Base-by-base conservation (phyloP, 805 yeast genomes). In the Saturnispora serradocipensis region DNA sequence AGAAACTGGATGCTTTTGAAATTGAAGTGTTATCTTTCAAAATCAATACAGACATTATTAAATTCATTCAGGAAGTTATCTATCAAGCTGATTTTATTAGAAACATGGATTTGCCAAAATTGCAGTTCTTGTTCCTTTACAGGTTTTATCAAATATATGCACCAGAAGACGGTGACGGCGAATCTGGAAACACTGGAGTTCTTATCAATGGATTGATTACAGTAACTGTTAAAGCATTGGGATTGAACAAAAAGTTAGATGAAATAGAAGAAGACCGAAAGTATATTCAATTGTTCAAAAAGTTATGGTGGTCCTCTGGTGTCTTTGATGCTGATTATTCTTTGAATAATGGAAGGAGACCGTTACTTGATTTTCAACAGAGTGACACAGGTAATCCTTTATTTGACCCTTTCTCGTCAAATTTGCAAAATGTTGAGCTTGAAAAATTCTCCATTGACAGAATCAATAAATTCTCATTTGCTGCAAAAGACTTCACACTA, bases 111-210 rank as follows among this genome's bases (percentile, higher is more conserved):
- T 51, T 78, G 34, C 70, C 71, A 11, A 62, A 74, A 7, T 55
- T 77, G 32, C 82, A 77, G 59, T 65, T 74, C 28, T 62, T 75
- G 4, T 54, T 73, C 43, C 61, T 69, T 42, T 58, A 69, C 35
- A 63, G 76, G 52, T 56, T 67, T 38, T 77, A 77, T 62, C 73
- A 65, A 56, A 62, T 58, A 32, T 57, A 65, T 54, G 67, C 77
- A 0, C 79, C 76, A 4, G 80, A 76, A 57, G 77, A 75, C 57
- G 77, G 78, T 22, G 81, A 77, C 55, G 77, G 77, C 7, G 61
- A 65, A 3, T 73, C 71, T 44, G 73, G 72, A 10, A 65, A 71
- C 16, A 74, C 72, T 51, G 69, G 76, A 1, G 64, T 61, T 35
- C 64, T 72, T 3, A 65, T 63, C 45, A 66, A 62, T 34, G 74